Conservation (phyloP, 2,329 filamentous ascomycete species). For the Chaetomiaceae sp. region DNA sequence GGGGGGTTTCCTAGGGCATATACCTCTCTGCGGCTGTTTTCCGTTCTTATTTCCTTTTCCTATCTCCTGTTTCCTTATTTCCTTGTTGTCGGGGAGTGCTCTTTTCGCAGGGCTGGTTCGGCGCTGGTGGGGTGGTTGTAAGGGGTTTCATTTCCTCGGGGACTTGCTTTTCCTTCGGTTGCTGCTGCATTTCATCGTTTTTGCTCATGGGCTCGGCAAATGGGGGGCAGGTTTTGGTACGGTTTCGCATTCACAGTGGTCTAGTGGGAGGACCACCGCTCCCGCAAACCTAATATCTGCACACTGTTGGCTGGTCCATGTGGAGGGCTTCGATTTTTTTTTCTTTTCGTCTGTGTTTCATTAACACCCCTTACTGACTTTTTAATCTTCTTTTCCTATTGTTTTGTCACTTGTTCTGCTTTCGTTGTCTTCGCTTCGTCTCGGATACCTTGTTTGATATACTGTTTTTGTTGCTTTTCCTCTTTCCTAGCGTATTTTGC, state of each 20-base stretch:
- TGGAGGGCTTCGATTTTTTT: conserved; percentile 31
- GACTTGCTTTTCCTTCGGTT: conserved; percentile 23
- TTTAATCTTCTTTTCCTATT: conserved; percentile 25
- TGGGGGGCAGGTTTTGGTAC: conserved; percentile 39
- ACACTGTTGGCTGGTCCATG: conserved; percentile 51
- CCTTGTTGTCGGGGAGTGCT: conserved; percentile 28
- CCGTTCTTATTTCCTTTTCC: conserved; percentile 24
- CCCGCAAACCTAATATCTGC: conserved; percentile 44
- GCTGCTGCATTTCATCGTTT: conserved; percentile 28
- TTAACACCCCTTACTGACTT: conserved; percentile 20
- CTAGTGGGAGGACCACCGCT: conserved; percentile 31
- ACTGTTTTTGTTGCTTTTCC: conserved; percentile 29
- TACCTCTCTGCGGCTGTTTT: conserved; percentile 33
- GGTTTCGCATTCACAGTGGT: conserved; percentile 35
- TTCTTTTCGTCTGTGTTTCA: conserved; percentile 24
- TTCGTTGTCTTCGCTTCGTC: conserved; percentile 16
- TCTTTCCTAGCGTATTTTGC: conserved; percentile 24
- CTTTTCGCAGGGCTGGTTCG: conserved; percentile 18
- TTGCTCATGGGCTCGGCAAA: conserved; percentile 42
- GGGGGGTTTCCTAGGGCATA: conserved; percentile 41
- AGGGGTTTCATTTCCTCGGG: conserved; percentile 21
- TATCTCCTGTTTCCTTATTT: conserved; percentile 29
- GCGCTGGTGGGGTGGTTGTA: conserved; percentile 22
- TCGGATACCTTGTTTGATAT: conserved; percentile 33
- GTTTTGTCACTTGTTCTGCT: conserved; percentile 27